A percentile compares a stretch with the other conserved stretches of the same genome.
phyloP scores from a whole-genome alignment of 1,139 yeast genomes.

The Citeromyces hawaiiensis region DNA sequence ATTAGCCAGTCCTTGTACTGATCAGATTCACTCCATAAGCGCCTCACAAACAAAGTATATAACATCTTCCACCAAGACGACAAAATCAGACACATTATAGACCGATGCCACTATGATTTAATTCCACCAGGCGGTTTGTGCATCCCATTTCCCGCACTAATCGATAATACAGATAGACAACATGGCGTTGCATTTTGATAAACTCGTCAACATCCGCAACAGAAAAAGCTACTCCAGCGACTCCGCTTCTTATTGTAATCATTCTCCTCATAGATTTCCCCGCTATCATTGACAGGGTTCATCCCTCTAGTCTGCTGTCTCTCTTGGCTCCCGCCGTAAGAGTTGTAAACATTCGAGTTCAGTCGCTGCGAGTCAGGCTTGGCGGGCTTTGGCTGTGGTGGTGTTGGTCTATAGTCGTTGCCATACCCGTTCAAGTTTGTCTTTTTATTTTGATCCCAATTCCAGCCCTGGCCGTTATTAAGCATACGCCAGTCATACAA shows the following conservation, averaged over 20 bases:
- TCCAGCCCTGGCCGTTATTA: constrained; percentile 91
- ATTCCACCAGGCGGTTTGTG: too few species aligned
- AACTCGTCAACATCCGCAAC: background rate
- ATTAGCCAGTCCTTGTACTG: too few species aligned
- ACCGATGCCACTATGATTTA: too few species aligned
- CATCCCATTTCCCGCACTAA: too few species aligned
- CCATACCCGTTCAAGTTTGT: constrained; percentile 88
- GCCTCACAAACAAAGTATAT: too few species aligned
- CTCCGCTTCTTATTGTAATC: constrained; percentile 2
- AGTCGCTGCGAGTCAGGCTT: background rate
- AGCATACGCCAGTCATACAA: constrained; percentile 92
- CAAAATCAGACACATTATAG: too few species aligned
- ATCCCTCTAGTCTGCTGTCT: background rate
- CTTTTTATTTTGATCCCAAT: constrained; percentile 65
- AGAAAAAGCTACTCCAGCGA: constrained; percentile 1
- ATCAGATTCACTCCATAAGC: too few species aligned
- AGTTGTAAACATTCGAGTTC: background rate
- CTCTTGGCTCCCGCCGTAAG: constrained; percentile 1
- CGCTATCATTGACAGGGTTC: constrained; percentile 1
- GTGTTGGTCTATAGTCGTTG: constrained; percentile 12
- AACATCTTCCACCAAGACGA: too few species aligned
- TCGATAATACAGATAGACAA: too few species aligned
- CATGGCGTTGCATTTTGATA: too few species aligned
- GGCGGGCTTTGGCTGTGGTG: background rate
- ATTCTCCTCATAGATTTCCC: constrained; percentile 2